phyloP scores from a whole-genome alignment of 345 rosid species.

The Aurinia saxatilis region DNA sequence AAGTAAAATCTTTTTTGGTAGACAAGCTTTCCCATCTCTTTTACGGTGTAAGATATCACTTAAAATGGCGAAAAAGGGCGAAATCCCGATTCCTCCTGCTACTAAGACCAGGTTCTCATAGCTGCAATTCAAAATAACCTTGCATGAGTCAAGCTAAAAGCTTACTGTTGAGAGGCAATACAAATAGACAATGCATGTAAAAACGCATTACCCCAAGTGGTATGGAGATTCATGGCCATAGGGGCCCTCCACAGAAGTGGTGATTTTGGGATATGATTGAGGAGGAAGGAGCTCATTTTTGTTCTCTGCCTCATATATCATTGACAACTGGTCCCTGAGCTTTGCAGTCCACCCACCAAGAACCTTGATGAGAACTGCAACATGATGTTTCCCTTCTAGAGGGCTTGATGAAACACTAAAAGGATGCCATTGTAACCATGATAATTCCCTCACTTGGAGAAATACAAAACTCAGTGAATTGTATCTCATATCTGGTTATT shows the following conservation, averaged over 20 bases:
- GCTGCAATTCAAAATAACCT: slow-evolving; percentile 31
- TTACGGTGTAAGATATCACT: slow-evolving; percentile 68
- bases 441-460: slow-evolving; percentile 73
- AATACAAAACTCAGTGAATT: slow-evolving; percentile 84
- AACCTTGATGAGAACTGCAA: slow-evolving; percentile 72
- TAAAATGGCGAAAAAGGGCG: slow-evolving; percentile 81
- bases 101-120: slow-evolving; percentile 77
- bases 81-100: slow-evolving; percentile 92
- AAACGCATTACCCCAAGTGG: slow-evolving; percentile 57
- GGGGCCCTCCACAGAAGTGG: slow-evolving; percentile 86
- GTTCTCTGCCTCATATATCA: slow-evolving; percentile 28
- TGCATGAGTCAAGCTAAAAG: background rate
- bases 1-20: slow-evolving; percentile 55
- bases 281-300: slow-evolving; percentile 8
- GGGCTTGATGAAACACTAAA: slow-evolving; percentile 96
- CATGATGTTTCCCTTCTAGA: slow-evolving; percentile 57
- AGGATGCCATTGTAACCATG: slow-evolving; percentile 99
- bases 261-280: slow-evolving; percentile 33
- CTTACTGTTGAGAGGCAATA: background rate
- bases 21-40: slow-evolving; percentile 58
- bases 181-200: background rate
- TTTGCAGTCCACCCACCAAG: slow-evolving; percentile 74
- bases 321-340: slow-evolving; percentile 43
- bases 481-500: slow-evolving; percentile 48
- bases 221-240: slow-evolving; percentile 79